phyloP scores from a whole-genome alignment of 768 basidiomycete species.

The Pleurotus giganteus region DNA sequence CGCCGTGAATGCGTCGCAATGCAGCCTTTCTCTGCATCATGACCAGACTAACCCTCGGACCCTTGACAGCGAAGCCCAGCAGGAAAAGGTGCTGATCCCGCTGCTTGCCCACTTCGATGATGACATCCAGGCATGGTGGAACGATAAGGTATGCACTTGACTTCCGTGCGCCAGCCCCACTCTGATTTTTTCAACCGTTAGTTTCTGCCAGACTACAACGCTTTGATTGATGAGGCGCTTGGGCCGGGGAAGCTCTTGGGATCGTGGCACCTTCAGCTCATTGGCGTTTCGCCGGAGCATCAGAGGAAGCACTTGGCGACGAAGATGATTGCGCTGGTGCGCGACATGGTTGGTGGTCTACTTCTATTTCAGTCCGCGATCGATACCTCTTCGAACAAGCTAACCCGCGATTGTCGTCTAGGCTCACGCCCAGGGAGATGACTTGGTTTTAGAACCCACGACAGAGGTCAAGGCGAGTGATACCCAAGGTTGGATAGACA shows the following conservation, averaged over 20 bases:
- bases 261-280: slow-evolving; percentile 18
- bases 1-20: slow-evolving; percentile 7
- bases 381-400: neutral
- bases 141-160: neutral
- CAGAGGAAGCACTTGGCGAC: slow-evolving; percentile 14
- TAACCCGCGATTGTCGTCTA: neutral
- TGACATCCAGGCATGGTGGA: slow-evolving; percentile 6
- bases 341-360: neutral
- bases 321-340: slow-evolving; percentile 10
- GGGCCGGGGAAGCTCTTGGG: slow-evolving; percentile 14
- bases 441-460: neutral
- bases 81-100: neutral
- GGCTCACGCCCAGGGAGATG: neutral
- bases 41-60: slow-evolving; percentile 9
- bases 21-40: neutral
- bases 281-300: slow-evolving; percentile 16
- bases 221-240: slow-evolving; percentile 2
- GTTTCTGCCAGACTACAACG: slow-evolving; percentile 9
- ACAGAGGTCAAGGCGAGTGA: neutral
- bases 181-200: neutral
- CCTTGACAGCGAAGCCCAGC: slow-evolving; percentile 6
- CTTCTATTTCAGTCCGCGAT: neutral
- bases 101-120: slow-evolving; percentile 1
- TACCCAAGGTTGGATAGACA: neutral
- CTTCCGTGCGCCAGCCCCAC: neutral